phyloP scores from a whole-genome alignment of 2,329 filamentous ascomycete species.

The Fusarium irregulare region DNA sequence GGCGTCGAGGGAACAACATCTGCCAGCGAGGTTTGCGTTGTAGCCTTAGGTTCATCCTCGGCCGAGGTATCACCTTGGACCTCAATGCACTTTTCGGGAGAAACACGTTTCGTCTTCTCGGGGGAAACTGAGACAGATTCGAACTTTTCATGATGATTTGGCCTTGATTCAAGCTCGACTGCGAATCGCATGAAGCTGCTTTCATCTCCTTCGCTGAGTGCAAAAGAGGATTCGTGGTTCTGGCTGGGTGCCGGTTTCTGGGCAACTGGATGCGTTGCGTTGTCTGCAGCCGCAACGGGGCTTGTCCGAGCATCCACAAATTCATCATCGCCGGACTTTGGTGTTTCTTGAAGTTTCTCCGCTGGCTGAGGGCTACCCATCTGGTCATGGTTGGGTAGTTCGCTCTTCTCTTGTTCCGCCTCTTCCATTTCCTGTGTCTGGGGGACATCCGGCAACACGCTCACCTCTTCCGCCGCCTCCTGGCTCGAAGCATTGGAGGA shows the following conservation, averaged over 20 bases:
- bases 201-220: slow-evolving; percentile 59
- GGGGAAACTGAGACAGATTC: slow-evolving; percentile 30
- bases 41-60: slow-evolving; percentile 25
- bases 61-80: slow-evolving; percentile 39
- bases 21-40: slow-evolving; percentile 18
- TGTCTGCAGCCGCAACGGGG: slow-evolving; percentile 47
- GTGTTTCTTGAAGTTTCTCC: slow-evolving; percentile 49
- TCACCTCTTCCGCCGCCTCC: slow-evolving; percentile 5
- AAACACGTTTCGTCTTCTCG: slow-evolving; percentile 22
- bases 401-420: not conserved
- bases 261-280: slow-evolving; percentile 5
- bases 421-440: slow-evolving; percentile 10
- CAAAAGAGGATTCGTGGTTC: slow-evolving; percentile 52
- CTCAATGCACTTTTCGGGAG: slow-evolving; percentile 34
- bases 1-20: slow-evolving; percentile 45
- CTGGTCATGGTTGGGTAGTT: slow-evolving; percentile 11
- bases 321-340: slow-evolving; percentile 58
- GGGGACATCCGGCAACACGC: slow-evolving; percentile 5
- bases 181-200: slow-evolving; percentile 61
- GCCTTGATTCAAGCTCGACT: slow-evolving; percentile 61
- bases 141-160: slow-evolving; percentile 42
- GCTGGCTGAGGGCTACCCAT: slow-evolving; percentile 27
- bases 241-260: slow-evolving; percentile 16
- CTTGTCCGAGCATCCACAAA: slow-evolving; percentile 63
- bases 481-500: slow-evolving; percentile 49